phyloP scores from a whole-genome alignment of 805 yeast species.

The Cyberlindnera xishuangbannaensis region DNA sequence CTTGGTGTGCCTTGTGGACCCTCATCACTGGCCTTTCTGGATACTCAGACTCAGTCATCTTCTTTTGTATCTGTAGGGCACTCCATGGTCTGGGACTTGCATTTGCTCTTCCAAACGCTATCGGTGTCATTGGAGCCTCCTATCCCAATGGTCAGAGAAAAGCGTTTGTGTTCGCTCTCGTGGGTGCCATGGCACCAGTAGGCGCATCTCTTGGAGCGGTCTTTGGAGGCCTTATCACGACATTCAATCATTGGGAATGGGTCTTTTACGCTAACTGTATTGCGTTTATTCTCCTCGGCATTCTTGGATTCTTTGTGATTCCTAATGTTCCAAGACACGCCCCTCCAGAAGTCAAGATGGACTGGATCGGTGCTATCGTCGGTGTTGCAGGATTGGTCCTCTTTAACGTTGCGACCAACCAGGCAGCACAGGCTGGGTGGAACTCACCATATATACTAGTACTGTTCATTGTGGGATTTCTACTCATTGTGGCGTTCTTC shows the following conservation, averaged over 20 bases:
- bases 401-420: conserved; percentile 67
- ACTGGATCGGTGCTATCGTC: conserved; percentile 45
- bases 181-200: conserved; percentile 57
- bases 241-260: conserved; percentile 46
- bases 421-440: conserved; percentile 75
- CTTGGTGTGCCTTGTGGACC: conserved; percentile 52
- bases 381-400: conserved; percentile 59
- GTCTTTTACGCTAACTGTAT: conserved; percentile 38
- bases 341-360: conserved; percentile 30
- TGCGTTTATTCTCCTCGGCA: conserved; percentile 27
- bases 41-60: conserved; percentile 42
- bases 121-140: conserved; percentile 48
- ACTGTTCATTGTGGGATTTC: conserved; percentile 45
- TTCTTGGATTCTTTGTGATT: conserved; percentile 27
- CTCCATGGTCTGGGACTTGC: conserved; percentile 62
- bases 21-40: conserved; percentile 52
- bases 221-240: conserved; percentile 43
- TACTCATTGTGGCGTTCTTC: conserved; percentile 40
- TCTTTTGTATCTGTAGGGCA: conserved; percentile 49
- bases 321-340: conserved; percentile 27
- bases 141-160: conserved; percentile 42
- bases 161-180: conserved; percentile 45
- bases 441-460: conserved; percentile 48
- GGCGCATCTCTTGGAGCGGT: conserved; percentile 53
- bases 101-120: conserved; percentile 49